phyloP scores from a whole-genome alignment of 2,329 filamentous ascomycete genomes.

The Helotiales sp. region DNA sequence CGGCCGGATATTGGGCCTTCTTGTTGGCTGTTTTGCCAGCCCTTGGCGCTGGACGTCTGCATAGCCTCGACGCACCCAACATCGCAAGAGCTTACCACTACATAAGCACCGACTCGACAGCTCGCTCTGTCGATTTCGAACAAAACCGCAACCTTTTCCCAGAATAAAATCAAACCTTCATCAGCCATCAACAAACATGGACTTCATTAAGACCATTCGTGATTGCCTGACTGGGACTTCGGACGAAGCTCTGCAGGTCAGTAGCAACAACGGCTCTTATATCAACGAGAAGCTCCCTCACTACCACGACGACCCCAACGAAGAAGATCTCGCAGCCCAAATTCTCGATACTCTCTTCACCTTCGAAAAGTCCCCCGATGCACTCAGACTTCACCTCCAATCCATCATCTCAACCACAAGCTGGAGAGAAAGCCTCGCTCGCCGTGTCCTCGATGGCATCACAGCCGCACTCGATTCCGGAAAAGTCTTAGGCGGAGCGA shows the following conservation, averaged over 20 bases:
- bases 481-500: not conserved
- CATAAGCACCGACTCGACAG: too few relatives aligned
- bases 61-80: not conserved
- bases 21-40: not conserved
- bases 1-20: too few relatives aligned
- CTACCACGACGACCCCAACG: not conserved
- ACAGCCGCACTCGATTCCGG: not conserved
- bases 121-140: too few relatives aligned
- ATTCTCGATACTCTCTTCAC: conserved; percentile 1
- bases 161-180: not conserved
- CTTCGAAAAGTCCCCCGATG: not conserved
- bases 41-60: not conserved
- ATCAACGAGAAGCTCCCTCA: not conserved
- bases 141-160: too few relatives aligned
- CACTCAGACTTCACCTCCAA: not conserved
- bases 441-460: conserved; percentile 10
- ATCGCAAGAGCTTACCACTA: not conserved
- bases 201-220: not conserved
- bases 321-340: conserved; percentile 1
- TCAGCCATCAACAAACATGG: not conserved
- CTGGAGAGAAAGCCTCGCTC: conserved; percentile 5
- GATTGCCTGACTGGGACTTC: not conserved
- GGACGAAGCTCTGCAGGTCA: not conserved
- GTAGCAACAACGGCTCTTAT: not conserved
- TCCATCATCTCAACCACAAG: not conserved